phyloP scores from a whole-genome alignment of 2,329 filamentous ascomycete species.

The Ophiocordyceps australis region DNA sequence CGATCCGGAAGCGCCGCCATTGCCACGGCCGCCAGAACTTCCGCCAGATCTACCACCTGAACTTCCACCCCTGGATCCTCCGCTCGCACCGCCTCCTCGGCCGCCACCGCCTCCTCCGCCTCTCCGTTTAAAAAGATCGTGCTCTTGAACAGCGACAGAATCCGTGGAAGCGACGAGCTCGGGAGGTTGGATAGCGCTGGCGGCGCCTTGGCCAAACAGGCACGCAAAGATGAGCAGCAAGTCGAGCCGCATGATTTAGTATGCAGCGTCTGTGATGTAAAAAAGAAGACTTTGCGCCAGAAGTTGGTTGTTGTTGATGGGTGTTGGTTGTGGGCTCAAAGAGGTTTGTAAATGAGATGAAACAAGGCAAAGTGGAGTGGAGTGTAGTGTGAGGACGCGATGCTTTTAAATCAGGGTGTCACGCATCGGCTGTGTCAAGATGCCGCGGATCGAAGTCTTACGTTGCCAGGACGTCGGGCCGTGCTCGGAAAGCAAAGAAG shows the following conservation, averaged over 20 bases:
- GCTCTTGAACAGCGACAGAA: slow-evolving; percentile 6
- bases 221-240: slow-evolving; percentile 1
- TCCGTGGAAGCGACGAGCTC: slow-evolving; percentile 9
- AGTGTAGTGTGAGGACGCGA: too few species aligned
- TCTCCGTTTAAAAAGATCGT: slow-evolving; percentile 40
- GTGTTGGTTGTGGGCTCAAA: too few species aligned
- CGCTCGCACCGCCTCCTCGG: slow-evolving; percentile 12
- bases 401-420: too few species aligned
- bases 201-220: slow-evolving; percentile 2
- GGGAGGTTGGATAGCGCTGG: slow-evolving; percentile 3
- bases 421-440: too few species aligned
- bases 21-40: slow-evolving; percentile 2
- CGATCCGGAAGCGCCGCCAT: slow-evolving; percentile 2
- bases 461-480: too few species aligned
- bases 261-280: too few species aligned
- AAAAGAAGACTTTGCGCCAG: too few species aligned
- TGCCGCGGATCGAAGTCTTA: too few species aligned
- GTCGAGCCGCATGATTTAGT: slow-evolving; percentile 4
- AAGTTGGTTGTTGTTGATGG: too few species aligned
- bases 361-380: too few species aligned
- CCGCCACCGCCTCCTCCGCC: slow-evolving; percentile 38
- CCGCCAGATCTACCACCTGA: slow-evolving; percentile 6
- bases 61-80: slow-evolving; percentile 5
- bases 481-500: too few species aligned
- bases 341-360: too few species aligned